Percentiles rank a stretch among this genome's conserved stretches.
phyloP scores from a whole-genome alignment of 2,329 filamentous ascomycete genomes.

The Huntiella omanensis region DNA sequence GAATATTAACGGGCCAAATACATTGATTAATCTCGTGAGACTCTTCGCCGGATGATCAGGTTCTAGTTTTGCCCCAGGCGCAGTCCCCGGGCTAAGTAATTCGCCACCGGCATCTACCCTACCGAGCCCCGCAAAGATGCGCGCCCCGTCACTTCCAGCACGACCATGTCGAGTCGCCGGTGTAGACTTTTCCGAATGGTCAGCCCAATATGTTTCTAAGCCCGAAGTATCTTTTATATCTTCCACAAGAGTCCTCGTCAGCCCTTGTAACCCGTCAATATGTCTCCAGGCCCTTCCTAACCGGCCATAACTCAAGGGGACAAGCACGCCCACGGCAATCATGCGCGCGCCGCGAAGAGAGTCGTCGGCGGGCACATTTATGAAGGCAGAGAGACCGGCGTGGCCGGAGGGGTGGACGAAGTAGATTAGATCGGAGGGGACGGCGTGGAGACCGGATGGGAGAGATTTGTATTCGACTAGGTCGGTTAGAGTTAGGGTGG shows the following conservation, averaged over 20 bases:
- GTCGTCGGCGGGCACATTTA: slow-evolving; percentile 59
- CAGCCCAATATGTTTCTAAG: slow-evolving; percentile 68
- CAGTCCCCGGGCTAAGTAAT: background rate
- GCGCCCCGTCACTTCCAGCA: background rate
- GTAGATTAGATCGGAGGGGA: slow-evolving; percentile 77
- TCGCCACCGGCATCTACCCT: background rate
- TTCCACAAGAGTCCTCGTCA: slow-evolving; percentile 52
- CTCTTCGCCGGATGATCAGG: slow-evolving; percentile 68
- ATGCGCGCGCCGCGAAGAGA: slow-evolving; percentile 75
- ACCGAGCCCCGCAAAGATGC: slow-evolving; percentile 2
- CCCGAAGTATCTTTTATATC: slow-evolving; percentile 42
- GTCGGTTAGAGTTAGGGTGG: slow-evolving; percentile 59
- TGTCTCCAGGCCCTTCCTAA: slow-evolving; percentile 82
- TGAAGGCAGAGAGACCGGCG: slow-evolving; percentile 80
- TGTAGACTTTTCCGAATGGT: slow-evolving; percentile 15
- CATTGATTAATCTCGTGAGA: slow-evolving; percentile 55
- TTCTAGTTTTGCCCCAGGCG: slow-evolving; percentile 13
- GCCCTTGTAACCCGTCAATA: slow-evolving; percentile 52
- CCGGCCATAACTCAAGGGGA: slow-evolving; percentile 68
- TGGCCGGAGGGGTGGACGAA: slow-evolving; percentile 67
- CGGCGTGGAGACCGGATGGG: slow-evolving; percentile 79
- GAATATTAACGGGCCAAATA: slow-evolving; percentile 81
- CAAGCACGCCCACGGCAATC: slow-evolving; percentile 76
- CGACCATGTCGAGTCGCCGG: background rate
- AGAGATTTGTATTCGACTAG: slow-evolving; percentile 92